Evolutionary conservation across 208 protist genomes (phyloP), one percentile per base, ranked within the genome.

Genomic region (Leishmania aethiopica): DNA sequence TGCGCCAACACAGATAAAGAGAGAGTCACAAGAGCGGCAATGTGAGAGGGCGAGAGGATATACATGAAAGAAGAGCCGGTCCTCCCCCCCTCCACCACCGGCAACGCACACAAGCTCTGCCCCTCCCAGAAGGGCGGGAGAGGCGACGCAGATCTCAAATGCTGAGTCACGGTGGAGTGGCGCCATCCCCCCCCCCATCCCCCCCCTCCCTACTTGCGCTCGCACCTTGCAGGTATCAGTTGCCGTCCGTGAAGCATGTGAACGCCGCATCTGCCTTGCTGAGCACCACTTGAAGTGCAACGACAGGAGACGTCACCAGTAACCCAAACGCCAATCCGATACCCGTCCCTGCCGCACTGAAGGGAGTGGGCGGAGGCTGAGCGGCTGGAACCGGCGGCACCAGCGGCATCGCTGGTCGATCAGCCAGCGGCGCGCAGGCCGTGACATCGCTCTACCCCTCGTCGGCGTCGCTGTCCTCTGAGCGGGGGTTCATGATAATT

Each of bases 391-490:
- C 10, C 7, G 15, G 47, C 25, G 1, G 55, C 37, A 35, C 74
- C 37, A 19, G 37, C 25, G 25, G 22, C 75, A 42, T 10, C 15
- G 1, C 3, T 55, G 11, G 70, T 19, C n/a, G 45, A 51, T 74
- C 70, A 19, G 10, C 40, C 47, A 19, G 35, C 70, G 1, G 51
- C 8, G 19, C 25, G 75, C 35, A 5, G 37, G 37, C 57, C 3
- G 17, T 78, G 6, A 17, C 40, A 47, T n/a, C 55, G 35, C 15
- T 47, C 13, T 67, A 78, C 4, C 10, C 75, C 35, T 69, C 55
- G 55, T 67, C 35, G 35, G 28, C 40, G n/a, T 78, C 75, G 75
- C 75, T 78, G 75, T 78, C 25, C 75, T 78, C 75, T 59, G 75
- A 78, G 25, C 25, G 75, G 53, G 75, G 75, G 57, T 69, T 17